phyloP scores from a whole-genome alignment of 2,329 filamentous ascomycete species.

The Arthrobotrys musiformis region DNA sequence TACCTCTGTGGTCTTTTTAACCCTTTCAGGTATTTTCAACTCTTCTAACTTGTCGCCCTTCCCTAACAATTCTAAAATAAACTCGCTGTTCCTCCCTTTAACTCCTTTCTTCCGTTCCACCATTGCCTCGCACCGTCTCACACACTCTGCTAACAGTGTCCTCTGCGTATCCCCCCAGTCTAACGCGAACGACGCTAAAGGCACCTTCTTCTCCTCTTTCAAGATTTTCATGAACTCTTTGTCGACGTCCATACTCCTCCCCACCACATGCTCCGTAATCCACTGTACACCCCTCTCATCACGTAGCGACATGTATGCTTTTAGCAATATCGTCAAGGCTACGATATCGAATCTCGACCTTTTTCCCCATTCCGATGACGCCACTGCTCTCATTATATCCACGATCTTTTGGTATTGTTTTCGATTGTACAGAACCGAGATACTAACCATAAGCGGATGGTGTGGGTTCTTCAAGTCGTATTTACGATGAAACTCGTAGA shows the following conservation, averaged over 20 bases:
- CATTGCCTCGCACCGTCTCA: conserved; percentile 17
- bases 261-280: conserved; percentile 45
- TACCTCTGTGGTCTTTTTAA: not conserved
- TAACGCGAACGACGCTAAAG: conserved; percentile 18
- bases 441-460: conserved; percentile 56
- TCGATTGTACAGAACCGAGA: conserved; percentile 51
- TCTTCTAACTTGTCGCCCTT: not conserved
- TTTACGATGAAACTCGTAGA: conserved; percentile 56
- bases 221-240: conserved; percentile 41
- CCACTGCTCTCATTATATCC: conserved; percentile 56
- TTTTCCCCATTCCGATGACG: conserved; percentile 55
- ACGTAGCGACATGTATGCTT: conserved; percentile 56
- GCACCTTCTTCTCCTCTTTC: conserved; percentile 21
- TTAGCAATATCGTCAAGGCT: conserved; percentile 57
- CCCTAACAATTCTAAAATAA: conserved; percentile 28
- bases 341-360: conserved; percentile 55
- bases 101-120: not conserved
- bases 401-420: conserved; percentile 53
- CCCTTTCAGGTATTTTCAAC: not conserved
- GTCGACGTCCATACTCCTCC: conserved; percentile 30
- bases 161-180: conserved; percentile 11
- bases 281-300: conserved; percentile 57
- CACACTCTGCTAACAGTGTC: conserved; percentile 5
- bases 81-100: conserved; percentile 15
- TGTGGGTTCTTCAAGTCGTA: conserved; percentile 56